Conservation (phyloP, 139 green algal genomes). For the Tetraselmis striata region DNA sequence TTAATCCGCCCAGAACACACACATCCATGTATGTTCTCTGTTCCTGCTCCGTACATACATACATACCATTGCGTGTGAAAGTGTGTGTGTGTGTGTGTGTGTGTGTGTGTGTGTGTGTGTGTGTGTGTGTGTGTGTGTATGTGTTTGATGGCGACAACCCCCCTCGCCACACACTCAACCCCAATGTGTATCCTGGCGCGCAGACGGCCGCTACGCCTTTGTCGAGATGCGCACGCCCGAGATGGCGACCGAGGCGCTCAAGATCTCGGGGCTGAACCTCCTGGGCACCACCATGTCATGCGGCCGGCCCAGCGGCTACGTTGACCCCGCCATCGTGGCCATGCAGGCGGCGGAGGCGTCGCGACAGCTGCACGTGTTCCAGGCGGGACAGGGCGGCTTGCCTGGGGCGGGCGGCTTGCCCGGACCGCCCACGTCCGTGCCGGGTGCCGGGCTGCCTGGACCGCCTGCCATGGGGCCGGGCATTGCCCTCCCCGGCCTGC, state of each 20-base stretch:
- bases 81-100: no score
- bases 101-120: no score
- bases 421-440: neutral
- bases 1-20: constrained; percentile 19
- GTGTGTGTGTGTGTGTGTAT: no score
- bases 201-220: constrained; percentile 71
- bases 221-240: constrained; percentile 78
- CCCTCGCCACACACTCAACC: no score
- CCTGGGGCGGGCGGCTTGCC: no score
- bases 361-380: constrained; percentile 32
- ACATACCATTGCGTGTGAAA: no score
- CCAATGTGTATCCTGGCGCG: constrained; percentile 44
- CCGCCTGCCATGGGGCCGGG: neutral
- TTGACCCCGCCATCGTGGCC: constrained; percentile 63
- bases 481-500: neutral
- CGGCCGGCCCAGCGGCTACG: constrained; percentile 70
- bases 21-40: no score
- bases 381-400: constrained; percentile 24
- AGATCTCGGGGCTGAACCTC: constrained; percentile 67
- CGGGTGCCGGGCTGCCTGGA: neutral
- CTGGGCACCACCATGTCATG: constrained; percentile 69
- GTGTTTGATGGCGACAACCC: no score
- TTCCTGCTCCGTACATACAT: no score
- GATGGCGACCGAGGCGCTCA: constrained; percentile 76
- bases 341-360: constrained; percentile 39